Percentiles rank a stretch among this genome's conserved stretches.
These are phyloP conservation scores for Fusarium robinianum DNA, from an alignment of 2,329 filamentous ascomycete genomes.

Conservation along the genomic window DNA sequence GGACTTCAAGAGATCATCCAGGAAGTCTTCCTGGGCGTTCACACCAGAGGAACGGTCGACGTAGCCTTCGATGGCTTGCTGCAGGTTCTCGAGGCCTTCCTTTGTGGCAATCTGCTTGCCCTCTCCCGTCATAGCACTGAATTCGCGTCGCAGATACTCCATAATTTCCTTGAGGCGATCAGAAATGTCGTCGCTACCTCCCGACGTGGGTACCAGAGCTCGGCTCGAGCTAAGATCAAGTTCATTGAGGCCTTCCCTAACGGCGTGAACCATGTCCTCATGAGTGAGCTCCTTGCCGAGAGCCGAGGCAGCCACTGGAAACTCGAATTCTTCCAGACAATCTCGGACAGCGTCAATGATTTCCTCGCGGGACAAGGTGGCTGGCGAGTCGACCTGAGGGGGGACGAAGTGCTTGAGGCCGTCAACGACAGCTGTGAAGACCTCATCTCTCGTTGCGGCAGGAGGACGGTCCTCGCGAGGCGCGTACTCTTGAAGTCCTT, in stretches of 20 bases:
- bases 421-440: slow-evolving; percentile 83
- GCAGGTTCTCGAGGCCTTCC: slow-evolving; percentile 81
- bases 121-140: slow-evolving; percentile 63
- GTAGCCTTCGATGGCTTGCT: slow-evolving; percentile 79
- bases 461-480: slow-evolving; percentile 56
- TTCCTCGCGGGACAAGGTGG: slow-evolving; percentile 76
- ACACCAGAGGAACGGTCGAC: slow-evolving; percentile 73
- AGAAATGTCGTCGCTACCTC: slow-evolving; percentile 56
- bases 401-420: slow-evolving; percentile 81
- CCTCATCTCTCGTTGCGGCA: slow-evolving; percentile 78
- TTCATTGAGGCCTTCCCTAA: slow-evolving; percentile 61
- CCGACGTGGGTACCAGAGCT: slow-evolving; percentile 47
- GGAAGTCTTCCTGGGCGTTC: slow-evolving; percentile 75
- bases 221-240: slow-evolving; percentile 52
- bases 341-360: slow-evolving; percentile 83
- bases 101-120: slow-evolving; percentile 83
- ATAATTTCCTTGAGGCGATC: slow-evolving; percentile 68
- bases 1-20: slow-evolving; percentile 67
- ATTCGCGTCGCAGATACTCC: slow-evolving; percentile 62
- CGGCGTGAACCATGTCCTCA: slow-evolving; percentile 67
- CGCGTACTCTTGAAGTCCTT: slow-evolving; percentile 80
- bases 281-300: slow-evolving; percentile 58
- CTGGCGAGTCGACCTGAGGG: slow-evolving; percentile 71
- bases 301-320: slow-evolving; percentile 64
- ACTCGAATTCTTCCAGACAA: slow-evolving; percentile 84